Conservation (phyloP, 108 stramenopile genomes). For the Cyclostephanos tholiformis region DNA sequence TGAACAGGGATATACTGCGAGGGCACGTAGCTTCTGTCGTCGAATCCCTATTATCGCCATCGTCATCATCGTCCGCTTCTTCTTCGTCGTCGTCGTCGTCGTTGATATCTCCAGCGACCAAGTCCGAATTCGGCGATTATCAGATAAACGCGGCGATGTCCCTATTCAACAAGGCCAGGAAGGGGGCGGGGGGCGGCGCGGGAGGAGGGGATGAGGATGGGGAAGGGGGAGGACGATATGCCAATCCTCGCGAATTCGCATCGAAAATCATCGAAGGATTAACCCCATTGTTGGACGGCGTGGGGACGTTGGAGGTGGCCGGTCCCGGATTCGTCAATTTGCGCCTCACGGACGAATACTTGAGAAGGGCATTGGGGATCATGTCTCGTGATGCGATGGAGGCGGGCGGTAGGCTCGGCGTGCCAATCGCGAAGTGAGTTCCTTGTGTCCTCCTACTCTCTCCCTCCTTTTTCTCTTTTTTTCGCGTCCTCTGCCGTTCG, state of each 20-base stretch:
- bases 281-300: constrained; percentile 54
- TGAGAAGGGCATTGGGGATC: constrained; percentile 51
- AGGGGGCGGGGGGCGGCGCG: too few species aligned
- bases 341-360: constrained; percentile 70
- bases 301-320: constrained; percentile 81
- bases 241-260: constrained; percentile 71
- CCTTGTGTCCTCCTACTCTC: too few species aligned
- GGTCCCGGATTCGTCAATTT: constrained; percentile 96
- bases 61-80: too few species aligned
- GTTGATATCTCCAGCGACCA: constrained; percentile 83
- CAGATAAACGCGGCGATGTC: constrained; percentile 94
- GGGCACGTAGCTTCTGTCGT: too few species aligned
- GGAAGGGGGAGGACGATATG: constrained; percentile 38
- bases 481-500: too few species aligned
- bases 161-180: constrained; percentile 43
- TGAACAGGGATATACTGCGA: too few species aligned
- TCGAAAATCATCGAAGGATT: constrained; percentile 69
- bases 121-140: constrained; percentile 91
- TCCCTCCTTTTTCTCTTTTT: constrained; percentile 1
- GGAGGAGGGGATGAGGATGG: too few species aligned
- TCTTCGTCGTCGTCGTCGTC: background rate
- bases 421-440: constrained; percentile 58
- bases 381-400: constrained; percentile 68
- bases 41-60: too few species aligned
- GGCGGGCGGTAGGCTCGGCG: constrained; percentile 57